Percentiles rank a stretch among this genome's conserved stretches.
These are phyloP conservation scores for Arachnomyces sp. DNA, from an alignment of 2,329 filamentous ascomycete species.

Conservation along the genomic window DNA sequence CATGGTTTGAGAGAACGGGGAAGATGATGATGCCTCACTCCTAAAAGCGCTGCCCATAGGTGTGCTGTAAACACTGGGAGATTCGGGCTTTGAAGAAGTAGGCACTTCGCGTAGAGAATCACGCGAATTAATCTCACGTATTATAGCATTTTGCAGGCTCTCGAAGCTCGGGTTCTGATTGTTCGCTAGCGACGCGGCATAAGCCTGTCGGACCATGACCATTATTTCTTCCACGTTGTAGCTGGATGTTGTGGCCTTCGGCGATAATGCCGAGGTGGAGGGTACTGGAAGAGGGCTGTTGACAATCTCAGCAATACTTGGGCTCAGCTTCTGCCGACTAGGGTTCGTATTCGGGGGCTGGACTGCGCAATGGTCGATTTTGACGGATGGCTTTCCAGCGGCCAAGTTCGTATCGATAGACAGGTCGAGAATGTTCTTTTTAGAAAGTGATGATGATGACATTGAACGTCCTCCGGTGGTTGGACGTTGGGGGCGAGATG, in stretches of 20 bases:
- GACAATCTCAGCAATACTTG: conserved; percentile 35
- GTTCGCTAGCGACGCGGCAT: conserved; percentile 20
- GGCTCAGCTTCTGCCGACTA: conserved; percentile 17
- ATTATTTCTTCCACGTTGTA: conserved; percentile 34
- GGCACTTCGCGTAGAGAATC: conserved; percentile 28
- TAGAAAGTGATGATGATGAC: conserved; percentile 15
- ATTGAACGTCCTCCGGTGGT: conserved; percentile 13
- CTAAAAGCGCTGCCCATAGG: no score
- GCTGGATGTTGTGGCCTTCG: conserved; percentile 14
- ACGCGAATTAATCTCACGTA: conserved; percentile 37
- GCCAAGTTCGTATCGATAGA: conserved; percentile 34
- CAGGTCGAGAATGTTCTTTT: conserved; percentile 32
- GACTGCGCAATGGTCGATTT: conserved; percentile 28
- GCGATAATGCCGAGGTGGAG: conserved; percentile 19
- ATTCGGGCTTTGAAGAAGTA: no score
- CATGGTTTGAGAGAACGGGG: no score
- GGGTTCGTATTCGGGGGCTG: conserved; percentile 29
- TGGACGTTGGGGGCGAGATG: conserved; percentile 27
- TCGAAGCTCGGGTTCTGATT: conserved; percentile 32
- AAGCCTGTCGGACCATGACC: conserved; percentile 34
- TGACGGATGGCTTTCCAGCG: conserved; percentile 21
- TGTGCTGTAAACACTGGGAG: no score
- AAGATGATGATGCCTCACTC: no score
- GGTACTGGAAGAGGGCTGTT: conserved; percentile 29
- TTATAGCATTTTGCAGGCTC: conserved; percentile 34